Evolutionary conservation across 2,329 filamentous ascomycete genomes (phyloP), one percentile per base, ranked within the genome.

Genomic region (Sporothrix pseudoabietina): DNA sequence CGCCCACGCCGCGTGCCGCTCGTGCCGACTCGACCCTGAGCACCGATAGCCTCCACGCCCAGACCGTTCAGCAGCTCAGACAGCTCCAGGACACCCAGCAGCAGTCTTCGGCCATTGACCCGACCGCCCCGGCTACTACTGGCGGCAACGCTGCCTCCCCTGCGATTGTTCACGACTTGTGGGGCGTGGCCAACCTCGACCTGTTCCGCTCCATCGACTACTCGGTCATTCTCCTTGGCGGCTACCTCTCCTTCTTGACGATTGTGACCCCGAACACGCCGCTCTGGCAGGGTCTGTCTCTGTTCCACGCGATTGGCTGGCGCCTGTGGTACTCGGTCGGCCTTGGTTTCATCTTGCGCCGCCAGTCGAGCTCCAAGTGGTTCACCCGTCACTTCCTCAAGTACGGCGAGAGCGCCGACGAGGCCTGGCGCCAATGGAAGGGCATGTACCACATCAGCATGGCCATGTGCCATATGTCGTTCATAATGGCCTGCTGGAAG

Each of bases 371-470:
- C 78, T 89, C 91, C 82, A 98, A 98, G 84, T 90, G 92, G 81
- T 98, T 96, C 94, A 98, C 95, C 19, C 90, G 96, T 35, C 96
- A 99, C 84, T 99, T 98, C 80, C 88, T 99, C 83, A 99, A 99
- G 81, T 98, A 92, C 79, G 96, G 96, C 75, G 96, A 98, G 81
- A 94, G 88, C 75, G 91, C 91, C 3, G 91, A 92, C 75, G 96
- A 98, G 82, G 95, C 95, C 4, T 99, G 96, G 96, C 90, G 92
- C 73, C 95, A 99, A 81, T 99, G 96, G 96, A 98, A 98, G 83
- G 94, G 92, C 44, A 89, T 97, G 79, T 98, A 98, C 79, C 94
- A 99, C 80, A 86, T 98, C 77, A 97, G 93, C 82, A 94, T 95
- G 88, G 89, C 90, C 73, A 90, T 98, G 88, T 95, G 92, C 82